phyloP scores from a whole-genome alignment of 2,329 filamentous ascomycete species.

The Calonectria pauciramosa region DNA sequence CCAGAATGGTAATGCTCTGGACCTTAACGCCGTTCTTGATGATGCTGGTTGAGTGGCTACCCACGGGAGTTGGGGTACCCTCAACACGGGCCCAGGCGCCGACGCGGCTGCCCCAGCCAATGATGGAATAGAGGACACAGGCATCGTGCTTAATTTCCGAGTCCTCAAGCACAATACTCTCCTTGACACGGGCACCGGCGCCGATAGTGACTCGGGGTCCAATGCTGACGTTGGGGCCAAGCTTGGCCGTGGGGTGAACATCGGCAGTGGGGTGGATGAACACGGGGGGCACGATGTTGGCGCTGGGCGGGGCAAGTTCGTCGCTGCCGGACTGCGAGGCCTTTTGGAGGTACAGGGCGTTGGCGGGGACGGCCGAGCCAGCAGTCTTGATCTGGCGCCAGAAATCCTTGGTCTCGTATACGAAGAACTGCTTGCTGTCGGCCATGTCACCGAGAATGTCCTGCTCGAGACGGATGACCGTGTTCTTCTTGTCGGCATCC shows the following conservation, averaged over 20 bases:
- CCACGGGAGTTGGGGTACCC: slow-evolving; percentile 89
- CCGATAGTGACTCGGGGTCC: slow-evolving; percentile 90
- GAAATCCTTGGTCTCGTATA: slow-evolving; percentile 98
- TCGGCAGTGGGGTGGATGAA: slow-evolving; percentile 94
- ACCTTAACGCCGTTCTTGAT: slow-evolving; percentile 99
- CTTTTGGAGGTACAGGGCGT: slow-evolving; percentile 96
- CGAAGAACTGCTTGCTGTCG: slow-evolving; percentile 98
- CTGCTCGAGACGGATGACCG: slow-evolving; percentile 95
- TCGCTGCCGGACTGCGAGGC: slow-evolving; percentile 84
- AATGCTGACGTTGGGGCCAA: slow-evolving; percentile 96
- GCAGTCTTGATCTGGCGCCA: slow-evolving; percentile 99
- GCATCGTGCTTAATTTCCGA: slow-evolving; percentile 97
- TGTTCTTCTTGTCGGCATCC: slow-evolving; percentile 83
- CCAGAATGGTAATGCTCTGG: slow-evolving; percentile 96
- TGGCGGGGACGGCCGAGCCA: slow-evolving; percentile 95
- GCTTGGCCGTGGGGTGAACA: slow-evolving; percentile 94
- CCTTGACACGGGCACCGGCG: slow-evolving; percentile 91
- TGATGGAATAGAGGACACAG: slow-evolving; percentile 94
- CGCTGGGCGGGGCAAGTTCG: slow-evolving; percentile 86
- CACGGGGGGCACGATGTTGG: slow-evolving; percentile 91
- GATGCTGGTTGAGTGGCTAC: slow-evolving; percentile 92
- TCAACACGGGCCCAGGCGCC: slow-evolving; percentile 99
- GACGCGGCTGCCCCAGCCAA: slow-evolving; percentile 96
- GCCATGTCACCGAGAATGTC: slow-evolving; percentile 96
- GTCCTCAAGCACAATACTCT: slow-evolving; percentile 95